A percentile compares a stretch with the other conserved stretches of the same genome.
Evolutionary conservation across 2,329 filamentous ascomycete species (phyloP).

Genomic region (Colletotrichum limetticola): DNA sequence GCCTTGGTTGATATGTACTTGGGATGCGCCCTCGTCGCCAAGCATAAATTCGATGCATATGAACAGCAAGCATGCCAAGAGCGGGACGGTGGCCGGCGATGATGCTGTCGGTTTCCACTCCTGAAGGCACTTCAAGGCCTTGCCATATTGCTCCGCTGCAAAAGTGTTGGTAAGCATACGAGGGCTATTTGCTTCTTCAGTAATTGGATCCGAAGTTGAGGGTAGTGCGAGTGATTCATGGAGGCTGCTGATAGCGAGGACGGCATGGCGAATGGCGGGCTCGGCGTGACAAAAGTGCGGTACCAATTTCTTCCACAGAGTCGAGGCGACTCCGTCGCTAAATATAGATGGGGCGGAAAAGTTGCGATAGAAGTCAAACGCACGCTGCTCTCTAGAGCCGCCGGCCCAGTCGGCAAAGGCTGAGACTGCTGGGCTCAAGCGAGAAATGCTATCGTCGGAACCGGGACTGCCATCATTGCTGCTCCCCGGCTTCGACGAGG

Average conservation of each 20-base stretch:
- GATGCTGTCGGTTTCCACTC: slow-evolving; percentile 44
- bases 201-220: background rate
- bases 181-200: background rate
- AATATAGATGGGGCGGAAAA: slow-evolving; percentile 50
- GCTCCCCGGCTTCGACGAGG: slow-evolving; percentile 38
- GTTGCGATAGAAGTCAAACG: slow-evolving; percentile 48
- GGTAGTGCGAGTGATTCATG: slow-evolving; percentile 48
- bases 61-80: slow-evolving; percentile 62
- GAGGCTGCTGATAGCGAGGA: slow-evolving; percentile 60
- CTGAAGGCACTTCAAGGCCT: slow-evolving; percentile 55
- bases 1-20: slow-evolving; percentile 57
- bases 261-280: slow-evolving; percentile 59
- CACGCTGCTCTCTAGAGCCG: slow-evolving; percentile 36
- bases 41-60: slow-evolving; percentile 66
- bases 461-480: slow-evolving; percentile 21
- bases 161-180: slow-evolving; percentile 40
- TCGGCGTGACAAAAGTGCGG: slow-evolving; percentile 57
- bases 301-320: slow-evolving; percentile 57
- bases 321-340: slow-evolving; percentile 50
- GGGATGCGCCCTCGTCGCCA: slow-evolving; percentile 57
- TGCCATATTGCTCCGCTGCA: slow-evolving; percentile 58
- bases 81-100: slow-evolving; percentile 41
- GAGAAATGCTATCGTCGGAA: slow-evolving; percentile 32
- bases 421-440: slow-evolving; percentile 12
- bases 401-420: slow-evolving; percentile 17